These are phyloP conservation scores for Microbotryomycetes sp. DNA, from an alignment of 1,284 basidiomycete genomes.

Conservation along the genomic window DNA sequence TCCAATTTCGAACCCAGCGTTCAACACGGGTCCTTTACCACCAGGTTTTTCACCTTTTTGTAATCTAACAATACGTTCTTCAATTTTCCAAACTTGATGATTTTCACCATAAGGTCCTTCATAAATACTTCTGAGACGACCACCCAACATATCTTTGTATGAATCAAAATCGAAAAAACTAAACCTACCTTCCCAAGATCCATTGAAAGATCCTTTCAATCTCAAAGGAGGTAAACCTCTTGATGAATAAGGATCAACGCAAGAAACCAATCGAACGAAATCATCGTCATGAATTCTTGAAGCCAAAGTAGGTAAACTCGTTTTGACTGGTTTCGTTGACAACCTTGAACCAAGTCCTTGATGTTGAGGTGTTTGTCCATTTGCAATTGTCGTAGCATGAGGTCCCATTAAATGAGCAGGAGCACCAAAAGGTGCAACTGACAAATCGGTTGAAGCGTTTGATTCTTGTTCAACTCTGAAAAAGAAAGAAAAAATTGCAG, in stretches of 20 bases:
- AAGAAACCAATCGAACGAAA: constrained; percentile 42
- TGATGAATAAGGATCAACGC: constrained; percentile 44
- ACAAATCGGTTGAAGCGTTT: constrained; percentile 28
- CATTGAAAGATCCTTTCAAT: constrained; percentile 46
- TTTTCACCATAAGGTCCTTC: constrained; percentile 51
- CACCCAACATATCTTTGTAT: constrained; percentile 49
- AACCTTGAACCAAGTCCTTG: constrained; percentile 1
- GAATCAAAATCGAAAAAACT: constrained; percentile 53
- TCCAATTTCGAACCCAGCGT: constrained; percentile 29
- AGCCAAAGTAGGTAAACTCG: constrained; percentile 33
- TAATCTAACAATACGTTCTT: constrained; percentile 45
- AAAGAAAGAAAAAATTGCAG: constrained; percentile 43
- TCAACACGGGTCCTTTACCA: constrained; percentile 23
- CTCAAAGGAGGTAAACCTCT: constrained; percentile 44
- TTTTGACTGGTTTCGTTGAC: constrained; percentile 29
- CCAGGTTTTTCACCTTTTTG: constrained; percentile 12
- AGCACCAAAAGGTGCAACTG: constrained; percentile 26
- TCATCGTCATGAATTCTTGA: constrained; percentile 44
- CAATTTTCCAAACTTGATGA: constrained; percentile 52
- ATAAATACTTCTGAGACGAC: constrained; percentile 45
- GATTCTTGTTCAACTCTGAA: constrained; percentile 43
- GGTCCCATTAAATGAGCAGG: constrained; percentile 7
- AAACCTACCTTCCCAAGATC: constrained; percentile 53
- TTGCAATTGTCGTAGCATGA: background rate
- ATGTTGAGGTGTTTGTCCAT: background rate